Base-by-base conservation (phyloP, 2,329 filamentous ascomycete genomes). In the Rhynchosporium graminicola region DNA sequence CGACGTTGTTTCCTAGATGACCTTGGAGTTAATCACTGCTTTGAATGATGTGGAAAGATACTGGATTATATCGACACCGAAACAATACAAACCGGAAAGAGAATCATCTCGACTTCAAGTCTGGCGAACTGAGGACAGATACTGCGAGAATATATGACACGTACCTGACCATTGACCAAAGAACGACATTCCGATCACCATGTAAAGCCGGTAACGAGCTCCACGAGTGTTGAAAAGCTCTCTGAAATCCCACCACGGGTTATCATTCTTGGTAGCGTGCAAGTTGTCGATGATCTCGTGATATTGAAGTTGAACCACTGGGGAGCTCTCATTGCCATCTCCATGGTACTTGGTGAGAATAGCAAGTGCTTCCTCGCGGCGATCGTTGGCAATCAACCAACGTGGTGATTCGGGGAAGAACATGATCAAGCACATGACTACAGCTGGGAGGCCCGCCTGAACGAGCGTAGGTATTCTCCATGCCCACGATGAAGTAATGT, bases 401-500 rank as follows among this genome's bases (percentile, higher is more conserved):
- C 68, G 61, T 1, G 68, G 68, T 5, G 64, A 67, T 50, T 69
- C 67, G 31, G 68, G 67, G 76, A 5, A 75, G 66, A 83, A 77
- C n/a, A 78, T 78, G 10, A 79, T 76, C 47, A 79, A 74, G 36
- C 78, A 47, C 47, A 81, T 76, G 46, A 86, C 80, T 8, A 86
- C 67, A 0, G 73, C 72, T 38, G 75, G 76, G 31, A 80, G 76
- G 3, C 78, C 76, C 31, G 79, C 73, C 68, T 85, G 83, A 2
- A 83, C 73, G 67, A 83, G 77, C 7, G 85, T 79, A 0, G 86
- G 86, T 20, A 85, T 79, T 31, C 82, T 76, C 87, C 87, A 89
- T 0, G 83, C 76, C 77, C 76, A 79, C 2, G 74, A 80, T 45
- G 70, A 70, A 40, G 77, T 77, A 9, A 79, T 76, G 4, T 75